These are phyloP conservation scores for Saturnispora bothae DNA, from an alignment of 805 yeast species.

Conservation along the genomic window DNA sequence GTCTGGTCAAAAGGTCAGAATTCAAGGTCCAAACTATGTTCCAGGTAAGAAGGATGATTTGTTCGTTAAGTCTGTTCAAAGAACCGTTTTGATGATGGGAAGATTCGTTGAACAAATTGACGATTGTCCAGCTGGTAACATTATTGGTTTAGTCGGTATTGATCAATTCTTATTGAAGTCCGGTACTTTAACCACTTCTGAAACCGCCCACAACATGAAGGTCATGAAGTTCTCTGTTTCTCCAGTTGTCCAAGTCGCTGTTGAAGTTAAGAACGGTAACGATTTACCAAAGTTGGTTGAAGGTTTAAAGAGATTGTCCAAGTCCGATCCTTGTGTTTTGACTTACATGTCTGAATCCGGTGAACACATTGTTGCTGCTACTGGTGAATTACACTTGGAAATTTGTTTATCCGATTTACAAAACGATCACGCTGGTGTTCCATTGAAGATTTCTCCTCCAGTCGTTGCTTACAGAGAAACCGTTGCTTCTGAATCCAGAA, in stretches of 20 bases:
- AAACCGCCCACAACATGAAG: slow-evolving; percentile 97
- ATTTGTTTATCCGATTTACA: slow-evolving; percentile 93
- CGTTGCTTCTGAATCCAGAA: slow-evolving; percentile 85
- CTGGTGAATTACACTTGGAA: slow-evolving; percentile 99
- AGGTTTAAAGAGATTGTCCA: slow-evolving; percentile 99
- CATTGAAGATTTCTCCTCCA: slow-evolving; percentile 95
- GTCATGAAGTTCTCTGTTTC: slow-evolving; percentile 99
- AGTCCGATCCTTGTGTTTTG: slow-evolving; percentile 98
- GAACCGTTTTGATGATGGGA: slow-evolving; percentile 99
- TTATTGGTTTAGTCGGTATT: slow-evolving; percentile 98
- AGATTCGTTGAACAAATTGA: slow-evolving; percentile 96
- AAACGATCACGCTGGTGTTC: slow-evolving; percentile 99
- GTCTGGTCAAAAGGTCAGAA: slow-evolving; percentile 98
- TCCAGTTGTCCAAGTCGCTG: slow-evolving; percentile 99
- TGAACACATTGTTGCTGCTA: slow-evolving; percentile 99
- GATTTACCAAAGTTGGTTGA: slow-evolving; percentile 99
- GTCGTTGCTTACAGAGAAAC: slow-evolving; percentile 99
- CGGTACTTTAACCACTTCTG: slow-evolving; percentile 97
- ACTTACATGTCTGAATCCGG: slow-evolving; percentile 83
- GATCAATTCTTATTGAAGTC: slow-evolving; percentile 99
- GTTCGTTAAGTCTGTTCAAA: slow-evolving; percentile 94
- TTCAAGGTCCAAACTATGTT: slow-evolving; percentile 99
- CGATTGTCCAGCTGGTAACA: slow-evolving; percentile 99
- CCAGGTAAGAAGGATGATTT: slow-evolving; percentile 98
- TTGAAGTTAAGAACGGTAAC: slow-evolving; percentile 98